These are phyloP conservation scores for Amanita pseudoporphyria DNA, from an alignment of 768 basidiomycete species.

Conservation along the genomic window DNA sequence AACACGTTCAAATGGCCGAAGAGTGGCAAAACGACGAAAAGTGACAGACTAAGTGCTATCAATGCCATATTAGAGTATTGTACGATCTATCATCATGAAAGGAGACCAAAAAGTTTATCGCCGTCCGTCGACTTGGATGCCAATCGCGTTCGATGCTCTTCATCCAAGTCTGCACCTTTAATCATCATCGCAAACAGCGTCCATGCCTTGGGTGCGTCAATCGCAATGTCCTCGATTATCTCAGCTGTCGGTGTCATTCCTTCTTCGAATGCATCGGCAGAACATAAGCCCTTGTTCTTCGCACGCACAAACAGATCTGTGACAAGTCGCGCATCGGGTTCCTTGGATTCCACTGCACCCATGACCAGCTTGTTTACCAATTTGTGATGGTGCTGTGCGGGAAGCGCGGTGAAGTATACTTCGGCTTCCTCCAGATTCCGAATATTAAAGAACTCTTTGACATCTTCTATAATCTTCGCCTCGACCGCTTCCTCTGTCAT, in stretches of 20 bases:
- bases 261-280: slow-evolving; percentile 55
- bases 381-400: slow-evolving; percentile 46
- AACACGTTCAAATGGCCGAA: slow-evolving; percentile 11
- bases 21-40: slow-evolving; percentile 13
- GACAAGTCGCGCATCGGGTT: slow-evolving; percentile 69
- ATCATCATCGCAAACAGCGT: slow-evolving; percentile 66
- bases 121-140: slow-evolving; percentile 52
- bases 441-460: slow-evolving; percentile 80
- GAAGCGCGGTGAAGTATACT: slow-evolving; percentile 71
- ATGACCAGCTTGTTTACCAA: slow-evolving; percentile 73
- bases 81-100: slow-evolving; percentile 32
- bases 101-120: slow-evolving; percentile 48
- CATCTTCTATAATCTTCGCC: slow-evolving; percentile 72
- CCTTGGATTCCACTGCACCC: slow-evolving; percentile 73
- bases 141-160: slow-evolving; percentile 45
- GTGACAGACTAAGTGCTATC: slow-evolving; percentile 17
- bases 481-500: slow-evolving; percentile 62
- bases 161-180: slow-evolving; percentile 57
- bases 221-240: slow-evolving; percentile 78
- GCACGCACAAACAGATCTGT: slow-evolving; percentile 64
- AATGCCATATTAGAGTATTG: slow-evolving; percentile 13
- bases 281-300: slow-evolving; percentile 48
- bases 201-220: slow-evolving; percentile 87
- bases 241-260: slow-evolving; percentile 66
- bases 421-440: slow-evolving; percentile 84